Evolutionary conservation across 768 basidiomycete genomes (phyloP).

Genomic region (Podaxis sp.): DNA sequence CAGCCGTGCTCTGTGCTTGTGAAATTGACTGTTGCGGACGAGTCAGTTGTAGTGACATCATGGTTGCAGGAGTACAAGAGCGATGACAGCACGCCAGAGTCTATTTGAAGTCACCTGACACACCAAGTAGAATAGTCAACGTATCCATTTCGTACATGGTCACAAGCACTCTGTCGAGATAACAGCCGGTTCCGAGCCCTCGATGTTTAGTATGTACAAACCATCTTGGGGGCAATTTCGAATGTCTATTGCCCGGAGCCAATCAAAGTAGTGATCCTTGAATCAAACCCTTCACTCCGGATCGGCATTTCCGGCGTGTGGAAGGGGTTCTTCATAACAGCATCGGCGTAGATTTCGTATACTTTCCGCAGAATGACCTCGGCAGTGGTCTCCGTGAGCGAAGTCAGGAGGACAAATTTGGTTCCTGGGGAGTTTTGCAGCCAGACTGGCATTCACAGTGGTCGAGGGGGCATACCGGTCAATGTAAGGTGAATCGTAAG

Average conservation of each 20-base stretch:
- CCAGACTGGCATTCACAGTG: not conserved
- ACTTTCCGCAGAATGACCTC: slow-evolving; percentile 74
- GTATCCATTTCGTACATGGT: too few species aligned
- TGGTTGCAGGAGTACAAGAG: not conserved
- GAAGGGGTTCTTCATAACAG: slow-evolving; percentile 99
- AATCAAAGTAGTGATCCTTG: slow-evolving; percentile 56
- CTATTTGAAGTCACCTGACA: slow-evolving; percentile 14
- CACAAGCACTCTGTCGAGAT: not conserved
- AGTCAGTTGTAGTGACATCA: slow-evolving; percentile 24
- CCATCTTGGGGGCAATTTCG: not conserved
- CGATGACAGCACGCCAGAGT: not conserved
- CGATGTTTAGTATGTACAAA: not conserved
- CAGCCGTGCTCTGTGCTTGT: slow-evolving; percentile 58
- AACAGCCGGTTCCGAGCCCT: not conserved
- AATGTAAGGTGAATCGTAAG: slow-evolving; percentile 86
- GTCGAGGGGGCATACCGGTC: slow-evolving; percentile 57
- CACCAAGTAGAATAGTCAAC: not conserved
- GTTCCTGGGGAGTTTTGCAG: slow-evolving; percentile 54
- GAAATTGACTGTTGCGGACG: slow-evolving; percentile 42
- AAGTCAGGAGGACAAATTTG: slow-evolving; percentile 91
- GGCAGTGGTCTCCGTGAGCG: slow-evolving; percentile 66
- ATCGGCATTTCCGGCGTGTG: slow-evolving; percentile 99
- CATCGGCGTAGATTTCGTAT: slow-evolving; percentile 92
- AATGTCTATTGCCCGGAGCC: slow-evolving; percentile 35
- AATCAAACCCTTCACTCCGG: slow-evolving; percentile 85